Base-by-base conservation (phyloP, 2,329 filamentous ascomycete genomes). In the Penicillium sclerotigenum region DNA sequence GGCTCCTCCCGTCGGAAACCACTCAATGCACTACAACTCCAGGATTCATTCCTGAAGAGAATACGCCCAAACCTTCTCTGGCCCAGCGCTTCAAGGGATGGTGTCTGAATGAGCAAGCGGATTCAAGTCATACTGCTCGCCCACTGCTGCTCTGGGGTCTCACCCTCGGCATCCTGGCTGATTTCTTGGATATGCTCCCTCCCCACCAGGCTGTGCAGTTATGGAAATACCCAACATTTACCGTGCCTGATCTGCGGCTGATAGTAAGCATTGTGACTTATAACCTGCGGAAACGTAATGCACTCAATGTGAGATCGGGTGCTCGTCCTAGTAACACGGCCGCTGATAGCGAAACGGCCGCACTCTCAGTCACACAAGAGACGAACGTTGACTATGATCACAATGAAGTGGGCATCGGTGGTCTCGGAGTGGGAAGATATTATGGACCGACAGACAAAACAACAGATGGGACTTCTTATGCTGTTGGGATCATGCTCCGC, bases 181-280 rank as follows among this genome's bases (percentile, higher is more conserved):
- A 89, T 69, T 85, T 89, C 60, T 77, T 89, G 24, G 85, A 88
- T 60, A 80, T 87, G 65, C 72, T 88, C 4, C 86, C 86, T n/a
- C 84, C 85, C 1, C 76, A 80, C 59, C 83, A 82, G 51, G 81
- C 84, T 2, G 78, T 88, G 4, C 74, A 81, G 33, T 69, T 87
- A 26, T 89, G 86, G 85, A 81, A 80, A 29, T 88, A 87, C 65
- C 87, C 87, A 0, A 88, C 84, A 1, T 88, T 89, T 66, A 87
- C 85, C 0, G 78, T 82, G 1, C 78, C 78, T 54, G 87, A 89
- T 64, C 77, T 88, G 4, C 76, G 81, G 6, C 73, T 84, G 31
- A 74, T 84, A 11, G 79, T 88, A 52, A 85, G 80, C 75, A 66
- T 85, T 10, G 71, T 87, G 65, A 87, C 85, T 0, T 81, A 81